These are phyloP conservation scores for Brassica cretica DNA, from an alignment of 345 rosid species.

Conservation along the genomic window DNA sequence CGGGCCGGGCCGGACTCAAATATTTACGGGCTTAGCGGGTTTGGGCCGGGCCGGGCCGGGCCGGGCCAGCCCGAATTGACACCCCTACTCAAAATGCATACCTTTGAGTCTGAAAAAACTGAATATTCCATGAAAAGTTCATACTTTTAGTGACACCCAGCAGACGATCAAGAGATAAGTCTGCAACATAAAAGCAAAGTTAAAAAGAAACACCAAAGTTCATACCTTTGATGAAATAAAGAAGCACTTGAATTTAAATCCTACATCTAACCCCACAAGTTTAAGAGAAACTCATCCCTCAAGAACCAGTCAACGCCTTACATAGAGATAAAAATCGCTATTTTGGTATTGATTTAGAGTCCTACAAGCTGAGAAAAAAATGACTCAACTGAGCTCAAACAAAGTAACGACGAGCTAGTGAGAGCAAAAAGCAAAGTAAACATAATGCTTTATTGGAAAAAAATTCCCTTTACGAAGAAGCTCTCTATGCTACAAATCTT, in stretches of 20 bases:
- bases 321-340: not conserved
- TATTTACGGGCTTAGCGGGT: too few species aligned
- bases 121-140: too few species aligned
- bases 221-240: not conserved
- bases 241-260: slow-evolving; percentile 45
- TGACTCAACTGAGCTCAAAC: not conserved
- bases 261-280: slow-evolving; percentile 4
- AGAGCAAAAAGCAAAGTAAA: not conserved
- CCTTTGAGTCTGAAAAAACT: too few species aligned
- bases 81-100: too few species aligned
- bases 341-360: not conserved
- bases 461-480: not conserved
- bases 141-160: not conserved
- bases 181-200: not conserved
- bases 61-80: too few species aligned
- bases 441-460: too few species aligned
- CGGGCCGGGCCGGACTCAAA: too few species aligned
- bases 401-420: slow-evolving; percentile 9
- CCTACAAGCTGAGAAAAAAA: slow-evolving; percentile 16
- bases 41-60: too few species aligned
- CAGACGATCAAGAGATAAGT: not conserved
- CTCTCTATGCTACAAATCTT: not conserved
- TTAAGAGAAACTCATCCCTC: slow-evolving; percentile 26
- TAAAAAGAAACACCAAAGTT: not conserved
- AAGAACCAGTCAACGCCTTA: slow-evolving; percentile 26